phyloP scores from a whole-genome alignment of 306 rosid species.

The Echinosophora koreensis region DNA sequence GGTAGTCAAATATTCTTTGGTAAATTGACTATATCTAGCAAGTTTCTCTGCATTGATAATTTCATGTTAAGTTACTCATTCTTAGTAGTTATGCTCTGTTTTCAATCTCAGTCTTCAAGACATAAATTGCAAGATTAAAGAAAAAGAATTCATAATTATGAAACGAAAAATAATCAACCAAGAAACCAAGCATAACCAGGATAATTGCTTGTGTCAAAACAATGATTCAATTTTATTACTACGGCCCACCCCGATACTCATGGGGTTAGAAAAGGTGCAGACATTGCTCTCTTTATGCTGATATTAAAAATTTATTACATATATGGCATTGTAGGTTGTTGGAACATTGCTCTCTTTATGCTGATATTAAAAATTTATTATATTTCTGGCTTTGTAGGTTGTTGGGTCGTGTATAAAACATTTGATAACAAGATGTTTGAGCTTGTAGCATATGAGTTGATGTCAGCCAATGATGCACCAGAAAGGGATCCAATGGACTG shows the following conservation, averaged over 20 bases:
- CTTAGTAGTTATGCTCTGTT: conserved; percentile 27
- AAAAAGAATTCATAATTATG: conserved; percentile 22
- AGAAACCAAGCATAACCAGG: conserved; percentile 24
- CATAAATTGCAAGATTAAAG: conserved; percentile 33
- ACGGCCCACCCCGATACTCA: not conserved
- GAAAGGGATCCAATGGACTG: conserved; percentile 99
- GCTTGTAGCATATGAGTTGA: conserved; percentile 87
- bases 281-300: conserved; percentile 25
- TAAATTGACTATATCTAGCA: conserved; percentile 12
- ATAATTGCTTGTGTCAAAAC: conserved; percentile 23
- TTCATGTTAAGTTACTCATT: conserved; percentile 26
- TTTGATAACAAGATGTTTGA: conserved; percentile 63
- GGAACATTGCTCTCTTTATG: conserved; percentile 50
- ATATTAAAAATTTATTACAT: conserved; percentile 30
- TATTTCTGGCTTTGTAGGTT: conserved; percentile 61
- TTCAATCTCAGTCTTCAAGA: conserved; percentile 13
- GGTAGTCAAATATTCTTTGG: not conserved
- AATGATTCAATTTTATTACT: conserved; percentile 26
- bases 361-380: conserved; percentile 31
- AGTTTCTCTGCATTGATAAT: conserved; percentile 8
- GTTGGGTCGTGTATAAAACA: conserved; percentile 78
- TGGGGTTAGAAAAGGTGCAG: conserved; percentile 18
- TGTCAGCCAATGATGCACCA: conserved; percentile 95
- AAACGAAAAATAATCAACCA: conserved; percentile 1
- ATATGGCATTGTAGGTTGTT: conserved; percentile 69